Base-by-base conservation (phyloP, 1,139 yeast genomes). In the Geotrichum candidum region DNA sequence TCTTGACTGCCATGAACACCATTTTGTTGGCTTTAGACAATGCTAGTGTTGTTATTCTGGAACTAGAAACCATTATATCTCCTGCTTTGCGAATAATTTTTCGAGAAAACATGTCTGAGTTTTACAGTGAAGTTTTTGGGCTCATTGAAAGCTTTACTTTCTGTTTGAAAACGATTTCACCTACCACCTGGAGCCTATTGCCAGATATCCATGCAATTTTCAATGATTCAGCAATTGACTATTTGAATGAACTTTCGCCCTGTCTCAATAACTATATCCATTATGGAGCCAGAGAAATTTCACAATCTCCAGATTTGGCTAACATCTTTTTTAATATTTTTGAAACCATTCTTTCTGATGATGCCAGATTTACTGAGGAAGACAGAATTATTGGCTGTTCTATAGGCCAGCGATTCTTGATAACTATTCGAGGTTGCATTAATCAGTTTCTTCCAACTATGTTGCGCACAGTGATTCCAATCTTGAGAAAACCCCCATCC, bases 71-170 rank as follows among this genome's bases (percentile, higher is more conserved):
- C 65, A 84, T 87, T 4, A 84, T 88, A 64, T 77, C 84, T 53
- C 96, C 97, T 15, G 87, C 87, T 33, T 82, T 91, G 57, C 83
- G 83, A 65, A 84, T 79, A 67, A 88, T 90, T 4, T 80, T 92
- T 62, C 78, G 76, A 45, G 81, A 86, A 66, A 81, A 82, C 58
- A 76, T 90, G 70, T 90, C 87, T 66, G 96, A 90, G 70, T 90
- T 88, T 73, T 86, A 86, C 71, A 84, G 88, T 51, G 98, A 92
- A 73, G 82, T 86, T 52, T 85, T 91, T 66, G 96, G 90, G 69
- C 80, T 94, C 69, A 83, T 91, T 66, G 98, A 94, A 70, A 90
- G 90, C 73, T 85, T 95, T 33, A 84, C 95, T 0, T 92, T 87
- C 73, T 79, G 90, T 64, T 78, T 88, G 55, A 83, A 95, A 72